phyloP scores from a whole-genome alignment of 176 grass and related monocot genomes.

The Carex scoparia region DNA sequence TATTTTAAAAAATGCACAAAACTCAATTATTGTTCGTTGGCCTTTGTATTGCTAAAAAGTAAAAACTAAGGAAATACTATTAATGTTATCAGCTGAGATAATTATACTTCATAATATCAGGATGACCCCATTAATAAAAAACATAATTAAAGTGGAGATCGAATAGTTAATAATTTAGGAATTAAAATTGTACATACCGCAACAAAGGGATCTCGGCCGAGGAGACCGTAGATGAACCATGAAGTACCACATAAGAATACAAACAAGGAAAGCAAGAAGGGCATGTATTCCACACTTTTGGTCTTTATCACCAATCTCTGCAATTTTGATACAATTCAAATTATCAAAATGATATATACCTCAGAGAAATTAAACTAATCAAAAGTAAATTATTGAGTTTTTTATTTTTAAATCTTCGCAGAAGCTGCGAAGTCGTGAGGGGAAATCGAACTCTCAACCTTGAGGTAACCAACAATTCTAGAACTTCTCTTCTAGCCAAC shows the following conservation, averaged over 20 bases:
- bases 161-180: neutral
- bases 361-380: neutral
- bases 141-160: neutral
- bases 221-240: slow-evolving; percentile 97
- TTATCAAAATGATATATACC: neutral
- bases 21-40: slow-evolving; percentile 7
- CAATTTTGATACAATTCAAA: neutral
- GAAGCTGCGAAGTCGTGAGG: no score
- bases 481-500: no score
- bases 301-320: slow-evolving; percentile 98
- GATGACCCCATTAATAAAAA: neutral
- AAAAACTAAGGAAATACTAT: neutral
- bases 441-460: no score
- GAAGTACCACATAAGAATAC: slow-evolving; percentile 94
- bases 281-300: slow-evolving; percentile 99
- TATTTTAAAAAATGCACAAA: neutral
- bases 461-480: no score
- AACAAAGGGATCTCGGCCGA: slow-evolving; percentile 82
- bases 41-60: slow-evolving; percentile 14
- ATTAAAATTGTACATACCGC: slow-evolving; percentile 43
- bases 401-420: no score
- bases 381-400: neutral
- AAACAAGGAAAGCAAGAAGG: slow-evolving; percentile 83
- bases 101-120: neutral
- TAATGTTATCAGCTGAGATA: neutral